phyloP scores from a whole-genome alignment of 2,329 filamentous ascomycete genomes.

The Ophiostoma sp. region DNA sequence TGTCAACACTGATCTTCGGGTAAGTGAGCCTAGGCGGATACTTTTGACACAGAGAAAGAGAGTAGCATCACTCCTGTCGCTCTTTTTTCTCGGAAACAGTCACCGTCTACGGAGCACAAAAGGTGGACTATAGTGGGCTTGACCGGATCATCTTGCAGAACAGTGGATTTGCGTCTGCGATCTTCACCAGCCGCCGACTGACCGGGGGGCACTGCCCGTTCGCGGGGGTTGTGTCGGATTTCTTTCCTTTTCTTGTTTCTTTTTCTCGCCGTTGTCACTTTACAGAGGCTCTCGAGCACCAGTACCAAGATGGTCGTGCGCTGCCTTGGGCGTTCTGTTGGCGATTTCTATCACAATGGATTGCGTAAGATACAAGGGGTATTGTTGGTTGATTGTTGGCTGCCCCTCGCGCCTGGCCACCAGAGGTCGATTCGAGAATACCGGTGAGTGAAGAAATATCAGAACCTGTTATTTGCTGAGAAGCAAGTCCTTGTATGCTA shows the following conservation, averaged over 20 bases:
- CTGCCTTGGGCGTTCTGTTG: neutral
- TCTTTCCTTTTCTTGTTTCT: neutral
- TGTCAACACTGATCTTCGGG: neutral
- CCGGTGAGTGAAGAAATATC: slow-evolving; percentile 2
- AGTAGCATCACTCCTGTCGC: neutral
- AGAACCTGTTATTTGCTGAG: neutral
- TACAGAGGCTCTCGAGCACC: neutral
- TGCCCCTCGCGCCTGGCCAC: neutral
- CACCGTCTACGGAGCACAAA: neutral
- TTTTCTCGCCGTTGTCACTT: neutral
- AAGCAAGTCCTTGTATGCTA: too few relatives aligned
- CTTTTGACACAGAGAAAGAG: neutral
- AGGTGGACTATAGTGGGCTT: neutral
- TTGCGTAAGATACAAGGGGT: neutral
- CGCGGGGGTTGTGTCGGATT: neutral
- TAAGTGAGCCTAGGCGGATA: neutral
- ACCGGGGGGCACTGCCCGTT: neutral
- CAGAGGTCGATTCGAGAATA: neutral
- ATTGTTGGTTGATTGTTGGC: neutral
- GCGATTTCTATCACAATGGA: neutral
- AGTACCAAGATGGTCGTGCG: neutral
- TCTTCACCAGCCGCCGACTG: neutral
- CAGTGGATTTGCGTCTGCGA: neutral
- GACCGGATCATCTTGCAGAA: neutral
- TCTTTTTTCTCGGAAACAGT: neutral